A percentile compares a stretch with the other conserved stretches of the same genome.
phyloP scores from a whole-genome alignment of 1,139 yeast genomes.

The Nakaseomyces bracarensis region DNA sequence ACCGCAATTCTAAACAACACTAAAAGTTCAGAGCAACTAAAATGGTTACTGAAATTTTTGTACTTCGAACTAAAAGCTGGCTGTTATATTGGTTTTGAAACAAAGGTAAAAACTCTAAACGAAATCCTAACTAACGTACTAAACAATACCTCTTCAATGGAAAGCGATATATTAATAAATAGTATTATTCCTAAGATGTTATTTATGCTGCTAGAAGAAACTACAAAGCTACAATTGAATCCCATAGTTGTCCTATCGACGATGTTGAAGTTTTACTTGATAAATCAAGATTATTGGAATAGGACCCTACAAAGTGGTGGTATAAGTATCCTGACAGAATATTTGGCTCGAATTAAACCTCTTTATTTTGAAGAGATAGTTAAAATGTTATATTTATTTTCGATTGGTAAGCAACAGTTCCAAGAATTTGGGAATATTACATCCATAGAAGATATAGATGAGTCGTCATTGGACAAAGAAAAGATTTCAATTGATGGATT shows the following conservation, averaged over 20 bases:
- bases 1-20: conserved; percentile 34
- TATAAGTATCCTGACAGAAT: conserved; percentile 41
- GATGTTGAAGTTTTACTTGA: conserved; percentile 42
- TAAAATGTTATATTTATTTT: conserved; percentile 15
- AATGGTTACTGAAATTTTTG: conserved; percentile 37
- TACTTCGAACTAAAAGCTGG: conserved; percentile 22
- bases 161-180: conserved; percentile 35
- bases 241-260: conserved; percentile 43
- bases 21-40: conserved; percentile 36
- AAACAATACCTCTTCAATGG: not conserved
- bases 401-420: conserved; percentile 4
- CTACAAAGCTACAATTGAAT: conserved; percentile 33
- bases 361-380: conserved; percentile 24
- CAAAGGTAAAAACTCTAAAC: conserved; percentile 9
- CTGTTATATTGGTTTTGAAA: conserved; percentile 10
- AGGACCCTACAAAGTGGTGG: conserved; percentile 51
- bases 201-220: conserved; percentile 43
- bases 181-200: conserved; percentile 61
- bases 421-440: conserved; percentile 1
- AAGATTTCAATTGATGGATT: not conserved
- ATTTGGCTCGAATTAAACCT: conserved; percentile 33
- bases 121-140: not conserved
- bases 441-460: not conserved
- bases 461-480: not conserved
- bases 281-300: conserved; percentile 42